Evolutionary conservation across 2,329 filamentous ascomycete species (phyloP).

Genomic region (Fusarium abutilonis): DNA sequence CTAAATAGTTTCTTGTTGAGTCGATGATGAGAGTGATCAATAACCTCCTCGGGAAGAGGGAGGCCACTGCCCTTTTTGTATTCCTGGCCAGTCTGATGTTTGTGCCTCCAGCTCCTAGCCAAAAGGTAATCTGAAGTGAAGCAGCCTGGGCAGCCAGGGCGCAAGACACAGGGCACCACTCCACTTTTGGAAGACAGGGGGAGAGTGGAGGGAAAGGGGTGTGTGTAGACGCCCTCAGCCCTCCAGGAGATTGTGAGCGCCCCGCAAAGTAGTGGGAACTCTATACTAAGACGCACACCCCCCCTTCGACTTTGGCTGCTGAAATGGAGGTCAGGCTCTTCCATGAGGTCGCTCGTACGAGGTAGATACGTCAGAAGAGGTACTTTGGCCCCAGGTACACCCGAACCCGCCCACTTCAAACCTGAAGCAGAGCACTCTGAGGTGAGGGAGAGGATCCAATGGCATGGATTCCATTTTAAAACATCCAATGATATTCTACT

Average conservation of each 20-base stretch:
- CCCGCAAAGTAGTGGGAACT: conserved; percentile 12
- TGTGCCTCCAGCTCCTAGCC: conserved; percentile 44
- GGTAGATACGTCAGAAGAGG: conserved; percentile 45
- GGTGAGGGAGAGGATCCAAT: neutral
- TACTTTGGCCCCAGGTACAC: conserved; percentile 40
- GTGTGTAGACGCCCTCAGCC: conserved; percentile 27
- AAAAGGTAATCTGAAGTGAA: conserved; percentile 50
- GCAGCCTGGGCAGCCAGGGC: conserved; percentile 44
- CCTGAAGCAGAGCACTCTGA: conserved; percentile 35
- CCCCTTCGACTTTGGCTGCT: conserved; percentile 18
- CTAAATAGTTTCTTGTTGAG: conserved; percentile 37
- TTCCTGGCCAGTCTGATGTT: conserved; percentile 45
- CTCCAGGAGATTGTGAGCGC: conserved; percentile 32
- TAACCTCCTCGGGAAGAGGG: conserved; percentile 39
- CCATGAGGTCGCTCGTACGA: conserved; percentile 36
- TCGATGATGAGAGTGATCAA: conserved; percentile 40
- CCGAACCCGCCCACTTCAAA: conserved; percentile 7
- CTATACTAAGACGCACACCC: conserved; percentile 9
- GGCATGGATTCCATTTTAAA: conserved; percentile 2
- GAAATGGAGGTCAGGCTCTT: conserved; percentile 33
- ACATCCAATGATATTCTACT: conserved; percentile 8
- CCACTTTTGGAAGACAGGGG: conserved; percentile 31
- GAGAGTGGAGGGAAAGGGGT: conserved; percentile 1
- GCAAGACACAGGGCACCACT: conserved; percentile 44
- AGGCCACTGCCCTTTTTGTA: conserved; percentile 48